Percentiles rank a stretch among this genome's conserved stretches.
These are phyloP conservation scores for Talaromyces amestolkiae DNA, from an alignment of 2,329 filamentous ascomycete species.

Conservation along the genomic window DNA sequence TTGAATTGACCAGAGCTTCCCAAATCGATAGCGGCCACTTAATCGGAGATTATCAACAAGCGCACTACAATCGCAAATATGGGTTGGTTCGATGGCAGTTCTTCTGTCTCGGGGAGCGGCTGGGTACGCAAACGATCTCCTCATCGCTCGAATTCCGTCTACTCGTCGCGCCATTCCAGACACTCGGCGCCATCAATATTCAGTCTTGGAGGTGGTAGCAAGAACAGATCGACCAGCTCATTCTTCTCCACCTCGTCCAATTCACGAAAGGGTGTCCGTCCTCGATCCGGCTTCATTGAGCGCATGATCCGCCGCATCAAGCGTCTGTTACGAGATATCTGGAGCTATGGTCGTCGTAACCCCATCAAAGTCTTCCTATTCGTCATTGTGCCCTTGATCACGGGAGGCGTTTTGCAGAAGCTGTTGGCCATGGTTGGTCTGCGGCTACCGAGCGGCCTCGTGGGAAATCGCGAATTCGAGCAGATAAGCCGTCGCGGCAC, in stretches of 20 bases:
- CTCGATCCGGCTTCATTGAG: slow-evolving; percentile 73
- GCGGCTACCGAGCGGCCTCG: slow-evolving; percentile 59
- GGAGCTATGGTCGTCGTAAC: slow-evolving; percentile 77
- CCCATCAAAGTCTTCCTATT: slow-evolving; percentile 84
- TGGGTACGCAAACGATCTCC: slow-evolving; percentile 39
- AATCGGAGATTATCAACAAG: neutral
- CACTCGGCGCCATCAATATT: slow-evolving; percentile 49
- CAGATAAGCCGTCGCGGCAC: slow-evolving; percentile 13
- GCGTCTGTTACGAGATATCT: slow-evolving; percentile 74
- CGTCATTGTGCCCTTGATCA: slow-evolving; percentile 82
- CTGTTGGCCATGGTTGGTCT: slow-evolving; percentile 78
- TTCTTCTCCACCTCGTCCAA: slow-evolving; percentile 57
- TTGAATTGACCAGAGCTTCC: neutral
- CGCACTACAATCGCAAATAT: slow-evolving; percentile 27
- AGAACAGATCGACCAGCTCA: slow-evolving; percentile 40
- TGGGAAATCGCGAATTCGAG: slow-evolving; percentile 28
- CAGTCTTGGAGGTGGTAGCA: slow-evolving; percentile 34
- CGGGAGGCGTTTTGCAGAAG: slow-evolving; percentile 75
- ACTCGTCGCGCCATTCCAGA: slow-evolving; percentile 35
- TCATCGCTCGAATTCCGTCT: slow-evolving; percentile 35
- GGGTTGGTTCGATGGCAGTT: slow-evolving; percentile 48
- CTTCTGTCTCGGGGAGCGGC: slow-evolving; percentile 26
- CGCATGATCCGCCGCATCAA: slow-evolving; percentile 73
- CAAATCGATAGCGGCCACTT: neutral
- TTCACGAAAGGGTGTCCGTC: slow-evolving; percentile 73